A percentile compares a stretch with the other conserved stretches of the same genome.
Evolutionary conservation across 345 rosid genomes (phyloP).

Genomic region (Cardamine occulta): DNA sequence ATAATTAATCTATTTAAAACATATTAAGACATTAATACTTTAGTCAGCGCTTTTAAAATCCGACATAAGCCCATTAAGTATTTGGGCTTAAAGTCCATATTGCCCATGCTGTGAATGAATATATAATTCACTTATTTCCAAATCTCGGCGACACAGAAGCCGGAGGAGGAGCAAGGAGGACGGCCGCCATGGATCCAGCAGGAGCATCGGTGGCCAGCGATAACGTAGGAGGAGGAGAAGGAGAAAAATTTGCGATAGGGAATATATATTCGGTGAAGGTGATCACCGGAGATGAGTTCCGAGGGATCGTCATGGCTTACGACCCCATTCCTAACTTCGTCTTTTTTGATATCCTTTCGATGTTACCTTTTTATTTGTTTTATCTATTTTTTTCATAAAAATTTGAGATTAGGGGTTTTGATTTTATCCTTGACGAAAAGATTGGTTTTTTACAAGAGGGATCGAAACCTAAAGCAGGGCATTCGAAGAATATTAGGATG

Average conservation of each 20-base stretch:
- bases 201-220: constrained; percentile 46
- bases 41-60: neutral
- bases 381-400: neutral
- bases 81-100: constrained; percentile 21
- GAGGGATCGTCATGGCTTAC: constrained; percentile 86
- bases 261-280: constrained; percentile 85
- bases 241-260: constrained; percentile 84
- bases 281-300: constrained; percentile 89
- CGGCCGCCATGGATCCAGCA: constrained; percentile 52
- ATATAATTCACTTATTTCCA: neutral
- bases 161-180: constrained; percentile 32
- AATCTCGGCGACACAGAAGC: constrained; percentile 29
- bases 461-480: constrained; percentile 57
- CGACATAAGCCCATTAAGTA: constrained; percentile 1
- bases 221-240: constrained; percentile 27
- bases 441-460: constrained; percentile 71
- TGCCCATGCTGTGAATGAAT: neutral
- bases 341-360: constrained; percentile 85
- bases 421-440: constrained; percentile 48
- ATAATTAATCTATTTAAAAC: too few species aligned
- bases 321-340: constrained; percentile 93
- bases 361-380: neutral
- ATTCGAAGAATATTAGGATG: constrained; percentile 69
- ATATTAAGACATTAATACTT: neutral
- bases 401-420: neutral